Base-by-base conservation (phyloP, 1,284 basidiomycete species). In the Fomitopsis palustris region DNA sequence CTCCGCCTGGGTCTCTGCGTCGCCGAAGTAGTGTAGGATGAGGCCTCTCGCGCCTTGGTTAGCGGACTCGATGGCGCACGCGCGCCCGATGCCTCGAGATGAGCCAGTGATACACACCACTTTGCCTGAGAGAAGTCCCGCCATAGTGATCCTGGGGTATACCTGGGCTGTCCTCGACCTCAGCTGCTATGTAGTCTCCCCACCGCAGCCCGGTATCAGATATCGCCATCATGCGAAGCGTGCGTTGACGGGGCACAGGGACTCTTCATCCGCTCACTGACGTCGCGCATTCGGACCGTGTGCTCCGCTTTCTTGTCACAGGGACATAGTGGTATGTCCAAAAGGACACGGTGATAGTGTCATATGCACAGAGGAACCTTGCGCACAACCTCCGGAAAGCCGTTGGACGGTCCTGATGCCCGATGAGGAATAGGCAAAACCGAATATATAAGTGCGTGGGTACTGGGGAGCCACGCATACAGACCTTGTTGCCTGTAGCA, bases 61-160 rank as follows among this genome's bases (percentile, higher is more conserved):
- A 29, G 80, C 82, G 56, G 78, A 81, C 69, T 84, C 81, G 57
- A 90, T 70, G 5, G 88, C 88, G 62, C 85, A 87, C n/a, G 85
- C 88, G 53, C 86, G 79, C 19, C 91, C 90, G 58, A 93, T 93
- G n/a, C 91, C 90, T 59, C 86, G 79, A n/a, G 87, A 89, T 19
- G 87, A 80, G 33, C 91, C 90, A 14, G 90, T 92, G 65, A 92
- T 86, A 61, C 84, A 83, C 19, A 90, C 84, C 29, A 90, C 74
- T 69, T 90, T 90, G 67, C 80, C 77, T 14, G 75, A 70, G 14
- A 89, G 81, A 27, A 90, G 75, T 56, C 62, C 58, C 58, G 63
- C 59, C 60, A 60, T 64, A 57, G 38, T 56, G 47, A 21, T 51
- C 27, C 49, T 41, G 41, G 42, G 35, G 51, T 55, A 16, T 38